A percentile compares a stretch with the other conserved stretches of the same genome.
phyloP scores from a whole-genome alignment of 768 basidiomycete species.

The Neoboletus brunneissimus region DNA sequence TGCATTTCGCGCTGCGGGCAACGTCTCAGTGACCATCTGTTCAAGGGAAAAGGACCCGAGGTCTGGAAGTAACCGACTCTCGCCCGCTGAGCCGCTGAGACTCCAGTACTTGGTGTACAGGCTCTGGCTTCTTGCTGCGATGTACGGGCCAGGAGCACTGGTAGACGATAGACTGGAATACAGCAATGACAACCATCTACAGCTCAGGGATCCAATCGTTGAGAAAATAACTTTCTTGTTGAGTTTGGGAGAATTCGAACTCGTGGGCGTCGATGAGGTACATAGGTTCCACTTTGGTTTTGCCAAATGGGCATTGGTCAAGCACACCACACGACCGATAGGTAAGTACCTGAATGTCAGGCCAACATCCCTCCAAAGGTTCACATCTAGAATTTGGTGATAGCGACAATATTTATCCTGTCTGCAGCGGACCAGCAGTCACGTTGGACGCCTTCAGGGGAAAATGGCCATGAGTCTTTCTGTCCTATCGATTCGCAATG shows the following conservation, averaged over 20 bases:
- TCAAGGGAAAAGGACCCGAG: conserved; percentile 39
- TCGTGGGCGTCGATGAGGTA: conserved; percentile 21
- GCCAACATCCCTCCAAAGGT: neutral
- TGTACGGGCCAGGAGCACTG: conserved; percentile 4
- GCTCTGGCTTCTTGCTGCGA: conserved; percentile 23
- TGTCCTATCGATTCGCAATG: neutral
- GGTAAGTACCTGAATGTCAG: neutral
- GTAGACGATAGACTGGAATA: neutral
- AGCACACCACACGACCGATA: neutral
- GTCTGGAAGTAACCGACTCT: conserved; percentile 29
- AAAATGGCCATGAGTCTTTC: conserved; percentile 7
- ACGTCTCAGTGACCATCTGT: neutral
- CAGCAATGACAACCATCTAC: neutral
- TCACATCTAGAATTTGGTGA: neutral
- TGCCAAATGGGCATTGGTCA: conserved; percentile 14
- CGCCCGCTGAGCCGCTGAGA: conserved; percentile 30
- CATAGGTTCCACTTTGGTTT: conserved; percentile 20
- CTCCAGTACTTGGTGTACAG: conserved; percentile 33
- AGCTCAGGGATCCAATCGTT: conserved; percentile 6
- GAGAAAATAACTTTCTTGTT: conserved; percentile 3
- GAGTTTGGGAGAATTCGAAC: conserved; percentile 12
- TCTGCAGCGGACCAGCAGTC: conserved; percentile 15
- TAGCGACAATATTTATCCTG: conserved; percentile 7
- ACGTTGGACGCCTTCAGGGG: conserved; percentile 9
- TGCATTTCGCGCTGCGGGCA: neutral